Base-by-base conservation (phyloP, 768 basidiomycete genomes). In the Mycena rosella region DNA sequence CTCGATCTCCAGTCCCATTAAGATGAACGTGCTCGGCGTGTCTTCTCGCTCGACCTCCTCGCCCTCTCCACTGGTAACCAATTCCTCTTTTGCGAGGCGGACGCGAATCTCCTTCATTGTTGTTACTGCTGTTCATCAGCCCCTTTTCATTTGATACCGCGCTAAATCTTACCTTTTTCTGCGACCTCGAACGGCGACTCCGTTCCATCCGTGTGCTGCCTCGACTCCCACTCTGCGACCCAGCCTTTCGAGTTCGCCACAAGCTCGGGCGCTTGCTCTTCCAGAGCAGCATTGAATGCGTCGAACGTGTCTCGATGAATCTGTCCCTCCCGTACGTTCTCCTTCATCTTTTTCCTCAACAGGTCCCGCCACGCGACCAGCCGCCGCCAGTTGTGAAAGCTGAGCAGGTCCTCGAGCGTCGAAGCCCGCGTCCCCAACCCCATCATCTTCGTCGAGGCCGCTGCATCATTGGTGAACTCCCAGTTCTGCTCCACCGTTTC, bases 341-440 rank as follows among this genome's bases (percentile, higher is more conserved):
- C 34, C 42, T 24, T 24, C 55, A 56, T 40, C 26, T 24, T 14
- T 17, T 14, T 24, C 22, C 2, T 42, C 11, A 56, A 32, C 4
- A 56, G 27, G 5, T 9, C 5, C 5, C 34, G 38, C 26, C 20
- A 56, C 8, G 55, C 7, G 5, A 56, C 55, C n/a, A 22, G 5
- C 2, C 44, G 44, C n/a, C 44, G 44, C 44, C 44, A 45, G 44
- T 45, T 45, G 22, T 45, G 44, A n/a, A 45, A 45, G 8, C 44
- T 14, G 14, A 45, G 22, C 2, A 45, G 20, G 11, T 45, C 44
- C 44, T 45, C 44, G 20, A 45, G 22, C 20, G 44, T 22, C 8
- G 14, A n/a, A n/a, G n/a, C 20, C 44, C 44, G 44, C 5, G 66
- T 38, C 15, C 73, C 75, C 20, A 56, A 53, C 2, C 67, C 66